These are phyloP conservation scores for Phytophthora rubi DNA, from an alignment of 352 stramenopile genomes.

Conservation along the genomic window DNA sequence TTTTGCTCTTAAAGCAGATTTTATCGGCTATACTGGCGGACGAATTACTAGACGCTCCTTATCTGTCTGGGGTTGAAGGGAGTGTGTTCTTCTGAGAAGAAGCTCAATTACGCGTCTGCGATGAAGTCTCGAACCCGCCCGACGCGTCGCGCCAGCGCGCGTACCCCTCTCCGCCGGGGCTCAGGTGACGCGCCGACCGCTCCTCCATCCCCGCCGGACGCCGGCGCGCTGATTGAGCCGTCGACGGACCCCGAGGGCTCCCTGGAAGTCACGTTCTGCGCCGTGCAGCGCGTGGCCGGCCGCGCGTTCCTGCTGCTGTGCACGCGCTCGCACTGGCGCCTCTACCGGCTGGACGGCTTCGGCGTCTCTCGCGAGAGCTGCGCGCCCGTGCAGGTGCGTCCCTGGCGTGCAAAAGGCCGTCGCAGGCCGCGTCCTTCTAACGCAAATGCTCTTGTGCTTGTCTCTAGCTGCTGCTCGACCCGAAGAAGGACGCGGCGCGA, in stretches of 20 bases:
- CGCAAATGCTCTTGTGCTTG: not conserved
- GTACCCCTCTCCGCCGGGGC: conserved; percentile 26
- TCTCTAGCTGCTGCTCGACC: conserved; percentile 55
- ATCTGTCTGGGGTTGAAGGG: not conserved
- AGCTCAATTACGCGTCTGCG: not conserved
- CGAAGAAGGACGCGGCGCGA: conserved; percentile 44
- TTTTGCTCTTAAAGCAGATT: no score
- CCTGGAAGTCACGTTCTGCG: conserved; percentile 68
- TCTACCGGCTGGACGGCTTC: conserved; percentile 72
- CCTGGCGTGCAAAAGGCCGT: not conserved
- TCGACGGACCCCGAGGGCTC: conserved; percentile 23
- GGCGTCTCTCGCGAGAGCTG: conserved; percentile 42
- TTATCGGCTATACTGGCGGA: no score
- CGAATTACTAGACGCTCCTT: no score
- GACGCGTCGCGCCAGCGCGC: conserved; percentile 33
- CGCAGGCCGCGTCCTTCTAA: not conserved
- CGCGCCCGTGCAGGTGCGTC: conserved; percentile 53
- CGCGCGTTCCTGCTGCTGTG: conserved; percentile 66
- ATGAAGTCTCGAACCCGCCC: conserved; percentile 33
- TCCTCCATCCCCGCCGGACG: conserved; percentile 1
- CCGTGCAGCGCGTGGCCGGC: conserved; percentile 57
- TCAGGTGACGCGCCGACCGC: conserved; percentile 1
- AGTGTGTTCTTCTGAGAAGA: conserved; percentile 1
- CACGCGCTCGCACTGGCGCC: conserved; percentile 57
- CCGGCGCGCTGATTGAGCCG: conserved; percentile 13